Base-by-base conservation (phyloP, 2,329 filamentous ascomycete species). In the Corynespora cassiicola region DNA sequence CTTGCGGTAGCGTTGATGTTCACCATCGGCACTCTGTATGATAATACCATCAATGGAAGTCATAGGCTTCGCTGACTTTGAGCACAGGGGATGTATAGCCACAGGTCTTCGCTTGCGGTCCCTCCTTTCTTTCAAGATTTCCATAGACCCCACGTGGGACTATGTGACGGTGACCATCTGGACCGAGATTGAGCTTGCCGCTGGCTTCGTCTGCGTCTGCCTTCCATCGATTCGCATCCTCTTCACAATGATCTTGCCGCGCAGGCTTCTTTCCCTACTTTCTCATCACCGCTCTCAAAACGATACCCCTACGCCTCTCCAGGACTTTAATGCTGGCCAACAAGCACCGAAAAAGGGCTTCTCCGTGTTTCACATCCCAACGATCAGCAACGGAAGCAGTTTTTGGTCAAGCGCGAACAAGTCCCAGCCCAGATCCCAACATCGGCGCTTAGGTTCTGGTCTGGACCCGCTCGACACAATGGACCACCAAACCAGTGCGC, bases 131-230 rank as follows among this genome's bases (percentile, higher is more conserved):
- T 58, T 61, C 36, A 50, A 52, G 9, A 52, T 56, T 9, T 56
- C 50, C 2, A 40, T 56, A 14, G 58, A 63, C 14, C 51, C 56
- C 14, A 62, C 59, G 2, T 62, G 53, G 56, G 52, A 59, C 28
- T 61, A 61, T 22, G 47, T 52, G 1, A 38, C 50, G 5, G 41
- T 55, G 6, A 48, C 45, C 1, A 46, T 58, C 4, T 63, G 57
- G 56, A 61, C 59, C 4, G 56, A 47, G 8, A 34, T 59, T 2
- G 59, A 63, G 26, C 53, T 61, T 8, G 50, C 43, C 3, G 42
- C 54, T 19, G 49, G 50, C 1, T 55, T 57, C 7, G 35, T 52
- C 3, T 61, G 56, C 27, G 50, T 56, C 18, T 60, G 49, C 3
- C 44, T 61, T 2, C 58, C 59, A 2, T 44, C 59, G 2, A 45